A percentile compares a stretch with the other conserved stretches of the same genome.
Evolutionary conservation across 2,329 filamentous ascomycete species (phyloP).

Genomic region (Colletotrichum noveboracense): DNA sequence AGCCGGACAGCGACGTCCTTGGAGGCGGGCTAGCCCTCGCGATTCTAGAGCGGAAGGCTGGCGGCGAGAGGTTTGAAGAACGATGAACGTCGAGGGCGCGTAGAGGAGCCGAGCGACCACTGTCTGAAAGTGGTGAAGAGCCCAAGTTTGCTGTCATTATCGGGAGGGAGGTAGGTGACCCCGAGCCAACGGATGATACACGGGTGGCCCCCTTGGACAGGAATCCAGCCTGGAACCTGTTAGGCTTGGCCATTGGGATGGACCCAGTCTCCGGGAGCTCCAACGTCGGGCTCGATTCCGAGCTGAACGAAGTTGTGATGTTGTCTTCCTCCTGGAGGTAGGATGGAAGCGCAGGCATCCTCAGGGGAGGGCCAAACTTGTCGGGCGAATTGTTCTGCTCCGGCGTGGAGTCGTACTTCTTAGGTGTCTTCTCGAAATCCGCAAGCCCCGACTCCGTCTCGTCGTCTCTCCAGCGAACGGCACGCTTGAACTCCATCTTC

Average conservation of each 20-base stretch:
- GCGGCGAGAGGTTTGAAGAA: constrained; percentile 56
- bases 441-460: constrained; percentile 82
- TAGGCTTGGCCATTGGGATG: constrained; percentile 58
- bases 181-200: constrained; percentile 46
- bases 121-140: constrained; percentile 52
- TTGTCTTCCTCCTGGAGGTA: constrained; percentile 51
- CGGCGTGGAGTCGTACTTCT: constrained; percentile 65
- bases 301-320: constrained; percentile 47
- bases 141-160: constrained; percentile 63
- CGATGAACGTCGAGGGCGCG: constrained; percentile 55
- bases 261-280: constrained; percentile 53
- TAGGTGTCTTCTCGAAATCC: constrained; percentile 90
- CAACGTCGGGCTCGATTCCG: constrained; percentile 63
- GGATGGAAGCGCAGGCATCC: constrained; percentile 52
- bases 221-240: constrained; percentile 89
- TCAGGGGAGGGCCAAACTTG: constrained; percentile 33
- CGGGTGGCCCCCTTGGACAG: constrained; percentile 61
- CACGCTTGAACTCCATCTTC: constrained; percentile 72
- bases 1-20: constrained; percentile 35
- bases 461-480: constrained; percentile 92
- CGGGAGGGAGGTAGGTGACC: constrained; percentile 67
- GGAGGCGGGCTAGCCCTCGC: constrained; percentile 35
- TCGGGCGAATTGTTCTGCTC: constrained; percentile 53
- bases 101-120: constrained; percentile 53
- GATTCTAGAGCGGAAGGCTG: constrained; percentile 35